Percentiles rank a stretch among this genome's conserved stretches.
These are phyloP conservation scores for Fistulinella cinereoalba DNA, from an alignment of 1,284 basidiomycete genomes.

Conservation along the genomic window DNA sequence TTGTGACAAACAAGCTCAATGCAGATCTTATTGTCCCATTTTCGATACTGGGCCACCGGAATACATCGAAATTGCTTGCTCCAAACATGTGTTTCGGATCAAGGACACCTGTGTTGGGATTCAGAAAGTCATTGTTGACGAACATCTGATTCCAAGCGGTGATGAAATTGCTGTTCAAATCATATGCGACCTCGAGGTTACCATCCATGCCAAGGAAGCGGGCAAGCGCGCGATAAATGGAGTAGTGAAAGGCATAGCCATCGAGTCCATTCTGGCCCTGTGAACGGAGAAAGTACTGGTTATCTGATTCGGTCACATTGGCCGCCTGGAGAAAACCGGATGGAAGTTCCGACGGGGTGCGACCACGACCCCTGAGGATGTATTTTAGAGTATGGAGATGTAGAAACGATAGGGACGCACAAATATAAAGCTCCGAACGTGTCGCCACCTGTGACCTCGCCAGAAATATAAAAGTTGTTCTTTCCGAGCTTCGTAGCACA, in stretches of 20 bases:
- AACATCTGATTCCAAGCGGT: conserved; percentile 89
- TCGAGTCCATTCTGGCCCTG: conserved; percentile 65
- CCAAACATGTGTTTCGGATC: conserved; percentile 90
- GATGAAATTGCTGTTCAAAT: conserved; percentile 77
- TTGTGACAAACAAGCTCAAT: conserved; percentile 74
- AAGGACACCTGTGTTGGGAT: conserved; percentile 58
- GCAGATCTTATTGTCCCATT: conserved; percentile 78
- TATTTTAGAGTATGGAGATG: conserved; percentile 4
- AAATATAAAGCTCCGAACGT: conserved; percentile 84
- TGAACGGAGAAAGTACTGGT: conserved; percentile 78
- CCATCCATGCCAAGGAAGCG: conserved; percentile 93
- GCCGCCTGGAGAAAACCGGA: conserved; percentile 65
- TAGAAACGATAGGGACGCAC: conserved; percentile 41
- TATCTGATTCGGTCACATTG: conserved; percentile 56
- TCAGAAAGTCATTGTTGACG: conserved; percentile 82
- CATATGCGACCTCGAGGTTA: conserved; percentile 84
- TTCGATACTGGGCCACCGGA: conserved; percentile 84
- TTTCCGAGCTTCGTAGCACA: conserved; percentile 75
- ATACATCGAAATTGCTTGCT: conserved; percentile 89
- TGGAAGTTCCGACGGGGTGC: conserved; percentile 68
- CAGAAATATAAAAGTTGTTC: conserved; percentile 84
- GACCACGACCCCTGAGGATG: conserved; percentile 72
- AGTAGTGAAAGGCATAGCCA: conserved; percentile 86
- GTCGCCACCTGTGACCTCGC: conserved; percentile 94
- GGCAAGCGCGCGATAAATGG: conserved; percentile 78